A percentile compares a stretch with the other conserved stretches of the same genome.
phyloP scores from a whole-genome alignment of 2,329 filamentous ascomycete genomes.

The Colletotrichum nymphaeae region DNA sequence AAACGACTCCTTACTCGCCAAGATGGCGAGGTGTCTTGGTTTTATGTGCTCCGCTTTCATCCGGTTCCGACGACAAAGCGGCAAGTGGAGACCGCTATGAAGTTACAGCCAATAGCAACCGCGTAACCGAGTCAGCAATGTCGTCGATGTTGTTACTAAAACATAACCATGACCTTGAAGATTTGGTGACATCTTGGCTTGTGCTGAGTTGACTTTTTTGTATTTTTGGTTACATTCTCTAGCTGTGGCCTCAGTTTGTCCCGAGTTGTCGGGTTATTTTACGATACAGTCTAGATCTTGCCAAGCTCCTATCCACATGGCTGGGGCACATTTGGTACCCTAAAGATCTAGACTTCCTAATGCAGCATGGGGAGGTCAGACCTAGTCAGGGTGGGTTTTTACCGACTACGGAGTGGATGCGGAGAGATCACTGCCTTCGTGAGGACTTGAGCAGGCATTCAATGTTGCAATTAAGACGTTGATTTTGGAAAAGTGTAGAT shows the following conservation, averaged over 20 bases:
- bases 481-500: too few relatives aligned
- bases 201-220: neutral
- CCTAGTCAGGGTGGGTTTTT: too few relatives aligned
- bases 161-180: too few relatives aligned
- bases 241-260: neutral
- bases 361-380: neutral
- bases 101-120: neutral
- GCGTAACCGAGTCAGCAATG: neutral
- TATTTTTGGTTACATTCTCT: neutral
- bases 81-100: neutral
- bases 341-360: neutral
- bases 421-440: too few relatives aligned
- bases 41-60: neutral
- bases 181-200: neutral
- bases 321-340: neutral
- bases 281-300: neutral
- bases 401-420: too few relatives aligned
- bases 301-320: neutral
- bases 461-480: too few relatives aligned
- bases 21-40: neutral
- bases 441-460: too few relatives aligned
- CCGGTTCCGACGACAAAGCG: neutral
- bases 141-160: neutral
- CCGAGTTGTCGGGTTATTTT: neutral
- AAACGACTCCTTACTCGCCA: neutral